Percentiles rank a stretch among this genome's conserved stretches.
phyloP scores from a whole-genome alignment of 352 stramenopile genomes.

The Pythium myriotylum region DNA sequence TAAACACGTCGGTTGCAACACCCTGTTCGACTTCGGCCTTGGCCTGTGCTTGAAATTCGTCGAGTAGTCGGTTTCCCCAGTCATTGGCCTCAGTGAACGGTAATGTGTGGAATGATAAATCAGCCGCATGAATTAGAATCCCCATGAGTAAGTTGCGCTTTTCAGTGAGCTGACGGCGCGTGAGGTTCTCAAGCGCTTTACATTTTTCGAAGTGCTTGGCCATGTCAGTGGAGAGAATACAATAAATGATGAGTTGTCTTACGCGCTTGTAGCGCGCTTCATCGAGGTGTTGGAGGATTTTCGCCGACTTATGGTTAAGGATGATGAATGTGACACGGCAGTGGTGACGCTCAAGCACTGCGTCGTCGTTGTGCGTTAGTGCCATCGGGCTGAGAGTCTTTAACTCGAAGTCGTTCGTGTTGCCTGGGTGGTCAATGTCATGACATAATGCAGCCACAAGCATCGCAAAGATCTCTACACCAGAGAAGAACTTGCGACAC shows the following conservation, averaged over 20 bases:
- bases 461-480: constrained; percentile 74
- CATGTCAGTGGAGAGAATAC: constrained; percentile 83
- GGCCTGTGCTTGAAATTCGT: constrained; percentile 79
- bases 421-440: constrained; percentile 84
- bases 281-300: constrained; percentile 71
- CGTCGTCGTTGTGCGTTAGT: constrained; percentile 83
- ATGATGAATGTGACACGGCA: constrained; percentile 78
- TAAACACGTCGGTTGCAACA: constrained; percentile 67
- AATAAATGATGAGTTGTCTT: constrained; percentile 62
- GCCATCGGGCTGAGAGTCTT: constrained; percentile 75
- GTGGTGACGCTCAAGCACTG: constrained; percentile 84
- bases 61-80: constrained; percentile 60
- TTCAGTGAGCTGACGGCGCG: constrained; percentile 54
- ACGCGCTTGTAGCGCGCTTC: constrained; percentile 54
- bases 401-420: constrained; percentile 86
- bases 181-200: constrained; percentile 64
- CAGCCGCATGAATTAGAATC: constrained; percentile 70
- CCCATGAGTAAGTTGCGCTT: constrained; percentile 63
- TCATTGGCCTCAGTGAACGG: constrained; percentile 48
- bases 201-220: constrained; percentile 75
- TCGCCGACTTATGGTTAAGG: constrained; percentile 69
- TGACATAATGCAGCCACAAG: constrained; percentile 74
- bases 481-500: constrained; percentile 63
- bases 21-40: constrained; percentile 50
- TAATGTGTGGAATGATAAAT: constrained; percentile 66